Evolutionary conservation across 164 flowering plant genomes (phyloP).

Genomic region (Berberis vulgaris): DNA sequence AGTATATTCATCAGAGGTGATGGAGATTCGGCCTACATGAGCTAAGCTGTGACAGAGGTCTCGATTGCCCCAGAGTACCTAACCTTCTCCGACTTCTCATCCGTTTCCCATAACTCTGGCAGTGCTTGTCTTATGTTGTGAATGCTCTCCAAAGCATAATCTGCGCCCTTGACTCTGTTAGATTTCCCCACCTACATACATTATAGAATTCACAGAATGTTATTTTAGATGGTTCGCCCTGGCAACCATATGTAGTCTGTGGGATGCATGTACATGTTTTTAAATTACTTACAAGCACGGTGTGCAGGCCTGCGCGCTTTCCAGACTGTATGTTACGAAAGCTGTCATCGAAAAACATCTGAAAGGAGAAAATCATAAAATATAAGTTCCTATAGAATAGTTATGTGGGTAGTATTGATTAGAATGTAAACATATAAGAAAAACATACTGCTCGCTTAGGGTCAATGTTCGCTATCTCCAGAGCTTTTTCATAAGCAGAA

Average conservation of each 20-base stretch:
- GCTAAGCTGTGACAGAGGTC: constrained; percentile 61
- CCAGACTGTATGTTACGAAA: constrained; percentile 72
- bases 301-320: constrained; percentile 63
- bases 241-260: too few species aligned
- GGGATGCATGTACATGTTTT: neutral
- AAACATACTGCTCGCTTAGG: constrained; percentile 67
- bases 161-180: constrained; percentile 54
- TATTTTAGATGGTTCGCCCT: too few species aligned
- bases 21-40: neutral
- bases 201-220: too few species aligned
- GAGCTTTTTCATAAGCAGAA: constrained; percentile 48
- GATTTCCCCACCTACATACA: constrained; percentile 67
- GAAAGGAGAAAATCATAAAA: constrained; percentile 13
- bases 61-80: constrained; percentile 48
- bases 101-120: constrained; percentile 80
- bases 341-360: constrained; percentile 96
- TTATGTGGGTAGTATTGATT: too few species aligned
- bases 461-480: constrained; percentile 58
- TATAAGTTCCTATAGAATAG: too few species aligned
- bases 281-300: constrained; percentile 60
- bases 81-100: constrained; percentile 34
- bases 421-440: too few species aligned
- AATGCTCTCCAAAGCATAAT: constrained; percentile 83
- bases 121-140: constrained; percentile 87
- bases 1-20: neutral